Evolutionary conservation across 2,329 filamentous ascomycete genomes (phyloP), one percentile per base, ranked within the genome.

Genomic region (Elsinoe australis): DNA sequence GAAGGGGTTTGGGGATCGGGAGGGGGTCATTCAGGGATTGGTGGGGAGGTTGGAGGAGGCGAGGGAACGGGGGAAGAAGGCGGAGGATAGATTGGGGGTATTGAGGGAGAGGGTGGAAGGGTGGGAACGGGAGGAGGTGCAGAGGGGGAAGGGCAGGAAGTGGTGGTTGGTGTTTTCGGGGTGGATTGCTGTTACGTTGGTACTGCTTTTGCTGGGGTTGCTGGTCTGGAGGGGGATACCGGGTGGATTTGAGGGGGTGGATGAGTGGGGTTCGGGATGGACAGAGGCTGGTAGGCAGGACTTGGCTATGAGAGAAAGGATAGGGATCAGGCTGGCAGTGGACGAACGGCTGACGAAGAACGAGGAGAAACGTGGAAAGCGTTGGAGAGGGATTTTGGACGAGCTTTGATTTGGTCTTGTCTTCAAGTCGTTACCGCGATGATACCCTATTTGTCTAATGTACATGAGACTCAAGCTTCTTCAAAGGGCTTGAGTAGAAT

Each of bases 71-170:
- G 79, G 84, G 28, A 70, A 74, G 44, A 64, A 67, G 12, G 69
- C 88, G 29, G 79, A 79, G 51, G 71, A 70, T 34, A 72, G 85
- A 41, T 76, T 90, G 2, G 79, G 82, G 45, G 66, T 71, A 10
- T 82, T 86, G 9, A 73, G 78, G 42, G 66, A 73, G 49, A 72
- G 78, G 5, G 78, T 89, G 10, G 81, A 85, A 59, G 68, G 70
- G 21, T 85, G 83, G 74, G 82, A 85, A 61, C 72, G 71, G 49
- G 73, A 76, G 1, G 84, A 88, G 63, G 71, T 80, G 57, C 83
- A 81, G 72, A 78, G 85, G 64, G 79, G 83, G 57, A 78, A 71
- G 57, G 84, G 58, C 7, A 54, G 58, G 21, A 33, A 39, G 8
- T 49, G 47, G 47, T 47, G 38, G 31, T 18, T 53, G 1, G 26